phyloP scores from a whole-genome alignment of 495 filamentous ascomycete species.

The Lasiosphaeria miniovina region DNA sequence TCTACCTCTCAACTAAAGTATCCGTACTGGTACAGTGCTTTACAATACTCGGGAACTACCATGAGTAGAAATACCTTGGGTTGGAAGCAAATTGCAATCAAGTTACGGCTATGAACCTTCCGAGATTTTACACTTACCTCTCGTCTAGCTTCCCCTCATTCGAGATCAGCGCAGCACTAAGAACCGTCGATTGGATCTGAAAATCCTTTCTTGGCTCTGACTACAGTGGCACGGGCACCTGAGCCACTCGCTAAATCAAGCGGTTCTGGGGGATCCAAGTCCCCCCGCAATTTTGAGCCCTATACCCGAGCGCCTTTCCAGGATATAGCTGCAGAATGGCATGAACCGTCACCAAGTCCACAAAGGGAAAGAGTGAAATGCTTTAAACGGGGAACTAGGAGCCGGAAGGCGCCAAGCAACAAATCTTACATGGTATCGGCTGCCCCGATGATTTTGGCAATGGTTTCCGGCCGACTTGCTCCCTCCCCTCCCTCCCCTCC shows the following conservation, averaged over 20 bases:
- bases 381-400: no score
- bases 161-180: constrained; percentile 7
- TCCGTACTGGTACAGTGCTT: no score
- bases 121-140: neutral
- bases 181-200: constrained; percentile 4
- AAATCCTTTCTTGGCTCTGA: neutral
- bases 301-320: neutral
- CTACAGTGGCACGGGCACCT: neutral
- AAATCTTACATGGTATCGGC: no score
- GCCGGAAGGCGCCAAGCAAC: no score
- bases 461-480: no score
- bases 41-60: neutral
- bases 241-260: neutral
- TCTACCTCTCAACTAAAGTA: no score
- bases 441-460: no score
- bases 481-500: no score
- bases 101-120: neutral
- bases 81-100: neutral
- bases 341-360: neutral
- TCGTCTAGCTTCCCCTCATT: constrained; percentile 11
- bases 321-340: neutral
- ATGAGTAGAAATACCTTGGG: neutral
- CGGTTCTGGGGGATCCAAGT: neutral
- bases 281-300: neutral
- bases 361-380: neutral